These are phyloP conservation scores for Wickerhamiella cacticola DNA, from an alignment of 805 yeast genomes.

Conservation along the genomic window DNA sequence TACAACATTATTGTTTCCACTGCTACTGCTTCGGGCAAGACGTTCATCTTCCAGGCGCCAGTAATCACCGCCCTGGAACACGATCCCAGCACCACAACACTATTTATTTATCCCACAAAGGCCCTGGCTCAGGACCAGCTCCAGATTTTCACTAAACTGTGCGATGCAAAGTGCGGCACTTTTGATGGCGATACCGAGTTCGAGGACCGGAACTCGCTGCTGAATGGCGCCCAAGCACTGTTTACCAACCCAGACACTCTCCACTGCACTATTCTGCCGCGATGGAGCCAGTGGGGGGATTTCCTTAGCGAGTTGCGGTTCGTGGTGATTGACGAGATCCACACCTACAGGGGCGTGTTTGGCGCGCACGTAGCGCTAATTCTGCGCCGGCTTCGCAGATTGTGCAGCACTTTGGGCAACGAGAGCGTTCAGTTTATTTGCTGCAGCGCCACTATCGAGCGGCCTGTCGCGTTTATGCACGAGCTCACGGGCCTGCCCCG, in stretches of 20 bases:
- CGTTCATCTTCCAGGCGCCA: constrained; percentile 83
- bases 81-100: constrained; percentile 44
- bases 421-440: constrained; percentile 55
- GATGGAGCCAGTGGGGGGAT: constrained; percentile 56
- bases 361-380: constrained; percentile 87
- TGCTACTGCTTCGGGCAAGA: constrained; percentile 92
- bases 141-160: constrained; percentile 56
- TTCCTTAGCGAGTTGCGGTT: constrained; percentile 53
- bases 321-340: constrained; percentile 76
- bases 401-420: constrained; percentile 46
- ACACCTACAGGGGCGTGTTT: constrained; percentile 77
- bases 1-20: constrained; percentile 81
- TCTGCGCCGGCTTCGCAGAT: constrained; percentile 63
- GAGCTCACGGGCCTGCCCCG: constrained; percentile 53
- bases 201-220: constrained; percentile 40
- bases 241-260: constrained; percentile 94
- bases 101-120: constrained; percentile 91
- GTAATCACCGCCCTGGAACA: constrained; percentile 39
- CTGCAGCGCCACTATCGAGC: constrained; percentile 84
- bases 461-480: constrained; percentile 62
- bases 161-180: constrained; percentile 52
- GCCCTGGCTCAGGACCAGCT: constrained; percentile 96
- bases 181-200: constrained; percentile 88
- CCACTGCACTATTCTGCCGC: constrained; percentile 74
- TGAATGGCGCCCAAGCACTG: constrained; percentile 59